Percentiles rank a stretch among this genome's conserved stretches.
Conservation (phyloP, 2,329 filamentous ascomycete species). For the Ophiocordyceps camponoti-leonardi region DNA sequence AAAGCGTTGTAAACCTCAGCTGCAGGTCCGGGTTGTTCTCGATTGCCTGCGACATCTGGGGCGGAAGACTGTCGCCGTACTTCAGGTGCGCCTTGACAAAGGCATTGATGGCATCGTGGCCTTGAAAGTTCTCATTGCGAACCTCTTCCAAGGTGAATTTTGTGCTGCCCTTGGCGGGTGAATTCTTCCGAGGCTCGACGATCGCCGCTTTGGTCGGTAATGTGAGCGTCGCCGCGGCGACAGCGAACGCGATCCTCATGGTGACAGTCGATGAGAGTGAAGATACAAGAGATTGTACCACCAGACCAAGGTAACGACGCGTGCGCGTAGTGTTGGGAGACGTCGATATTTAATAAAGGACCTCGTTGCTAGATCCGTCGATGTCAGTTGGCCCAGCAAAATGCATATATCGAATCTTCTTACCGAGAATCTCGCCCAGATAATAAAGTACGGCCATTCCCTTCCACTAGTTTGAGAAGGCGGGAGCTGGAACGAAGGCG, state of each 20-base stretch:
- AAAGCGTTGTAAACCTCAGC: constrained; percentile 6
- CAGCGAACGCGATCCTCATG: constrained; percentile 3
- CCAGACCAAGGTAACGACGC: neutral
- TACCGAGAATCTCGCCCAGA: too few species aligned
- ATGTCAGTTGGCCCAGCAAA: neutral
- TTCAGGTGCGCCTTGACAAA: constrained; percentile 18
- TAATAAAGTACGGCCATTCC: too few species aligned
- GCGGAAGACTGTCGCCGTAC: constrained; percentile 16
- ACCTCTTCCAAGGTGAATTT: constrained; percentile 15
- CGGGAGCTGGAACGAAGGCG: neutral
- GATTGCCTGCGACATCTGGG: constrained; percentile 9
- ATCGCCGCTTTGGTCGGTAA: constrained; percentile 3
- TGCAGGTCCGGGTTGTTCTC: constrained; percentile 8
- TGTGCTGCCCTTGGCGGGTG: neutral
- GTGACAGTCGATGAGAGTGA: neutral
- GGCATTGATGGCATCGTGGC: constrained; percentile 13
- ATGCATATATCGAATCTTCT: too few species aligned
- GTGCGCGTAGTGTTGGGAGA: neutral
- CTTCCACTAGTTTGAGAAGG: neutral
- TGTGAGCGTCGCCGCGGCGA: neutral
- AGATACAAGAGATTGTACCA: neutral
- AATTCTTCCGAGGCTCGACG: neutral
- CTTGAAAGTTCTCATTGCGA: constrained; percentile 15
- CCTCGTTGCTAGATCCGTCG: neutral
- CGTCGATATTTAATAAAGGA: neutral